Evolutionary conservation across 495 filamentous ascomycete species (phyloP), one percentile per base, ranked within the genome.

Genomic region (Cryomyces minteri): DNA sequence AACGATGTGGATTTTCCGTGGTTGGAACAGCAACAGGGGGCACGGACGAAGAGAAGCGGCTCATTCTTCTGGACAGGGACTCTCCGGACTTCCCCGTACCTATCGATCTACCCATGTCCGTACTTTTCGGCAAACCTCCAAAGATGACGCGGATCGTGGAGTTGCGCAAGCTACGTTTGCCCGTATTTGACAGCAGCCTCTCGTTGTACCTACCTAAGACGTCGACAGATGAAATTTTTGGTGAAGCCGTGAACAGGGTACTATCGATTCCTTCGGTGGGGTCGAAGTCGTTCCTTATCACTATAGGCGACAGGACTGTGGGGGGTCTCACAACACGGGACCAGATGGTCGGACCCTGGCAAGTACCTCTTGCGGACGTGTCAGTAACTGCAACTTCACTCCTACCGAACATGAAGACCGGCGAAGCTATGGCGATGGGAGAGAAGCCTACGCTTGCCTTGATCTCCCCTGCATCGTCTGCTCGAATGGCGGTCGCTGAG

Each of bases 311-410:
- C 55, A 75, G 92, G 33, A 84, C 80, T 38, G 90, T 95, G 38
- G 86, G 86, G 46, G 90, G 90, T 40, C 73, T 95, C 32, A 85
- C 82, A 28, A 77, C 80, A 14, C 73, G 85, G 49, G 90, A 95
- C 60, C 90, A 96, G 58, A 88, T 96, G 80, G 88, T 94, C 50
- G 90, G 90, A 6, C 82, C 80, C 31, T 96, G 87, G 86, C 90
- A 98, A 58, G 80, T 79, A n/a, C 90, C 90, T 10, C 86, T 98
- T 7, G 75, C 90, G 5, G 87, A 98, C 56, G 85, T 90, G 38
- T 84, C 85, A 4, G 88, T 98, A 14, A 96, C 88, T 8, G 77
- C 82, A 0, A 84, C 87, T 0, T 79, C 85, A 0, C 72, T 96
- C 50, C 73, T 71, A 31, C 58, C 74, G 12, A 80, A 78, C 12